Conservation (phyloP, 2,329 filamentous ascomycete species). For the Cercospora citrullina region DNA sequence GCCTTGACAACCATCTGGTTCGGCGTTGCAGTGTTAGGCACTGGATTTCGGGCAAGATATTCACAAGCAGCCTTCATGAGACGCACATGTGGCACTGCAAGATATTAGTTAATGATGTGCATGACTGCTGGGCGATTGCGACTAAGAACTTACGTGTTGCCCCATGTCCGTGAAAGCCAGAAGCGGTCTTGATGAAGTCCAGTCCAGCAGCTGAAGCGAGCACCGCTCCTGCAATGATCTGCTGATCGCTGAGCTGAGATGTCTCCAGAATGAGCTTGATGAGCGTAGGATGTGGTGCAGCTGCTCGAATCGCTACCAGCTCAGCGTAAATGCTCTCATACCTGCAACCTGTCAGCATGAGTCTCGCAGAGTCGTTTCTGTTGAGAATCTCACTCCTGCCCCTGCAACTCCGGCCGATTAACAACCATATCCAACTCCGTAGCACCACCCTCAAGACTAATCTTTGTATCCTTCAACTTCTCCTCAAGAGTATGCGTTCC, state of each 20-base stretch:
- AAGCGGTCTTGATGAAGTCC: slow-evolving; percentile 62
- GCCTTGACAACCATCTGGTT: slow-evolving; percentile 57
- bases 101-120: background rate
- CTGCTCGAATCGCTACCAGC: slow-evolving; percentile 53
- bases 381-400: slow-evolving; percentile 21
- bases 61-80: slow-evolving; percentile 56
- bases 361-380: no score
- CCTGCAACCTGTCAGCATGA: background rate
- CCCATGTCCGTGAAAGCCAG: slow-evolving; percentile 58
- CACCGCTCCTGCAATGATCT: slow-evolving; percentile 57
- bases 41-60: slow-evolving; percentile 34
- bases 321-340: slow-evolving; percentile 56
- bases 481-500: slow-evolving; percentile 54
- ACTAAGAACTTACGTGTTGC: slow-evolving; percentile 36
- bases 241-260: slow-evolving; percentile 49
- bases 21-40: background rate
- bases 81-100: slow-evolving; percentile 51
- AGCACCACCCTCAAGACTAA: slow-evolving; percentile 54
- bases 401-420: slow-evolving; percentile 52
- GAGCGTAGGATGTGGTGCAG: slow-evolving; percentile 44
- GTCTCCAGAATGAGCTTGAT: slow-evolving; percentile 63
- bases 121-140: no score
- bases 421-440: slow-evolving; percentile 61
- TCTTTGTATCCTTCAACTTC: slow-evolving; percentile 54
- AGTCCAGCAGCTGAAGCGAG: slow-evolving; percentile 55